phyloP scores from a whole-genome alignment of 768 basidiomycete genomes.

The Leccinum rimulosum region DNA sequence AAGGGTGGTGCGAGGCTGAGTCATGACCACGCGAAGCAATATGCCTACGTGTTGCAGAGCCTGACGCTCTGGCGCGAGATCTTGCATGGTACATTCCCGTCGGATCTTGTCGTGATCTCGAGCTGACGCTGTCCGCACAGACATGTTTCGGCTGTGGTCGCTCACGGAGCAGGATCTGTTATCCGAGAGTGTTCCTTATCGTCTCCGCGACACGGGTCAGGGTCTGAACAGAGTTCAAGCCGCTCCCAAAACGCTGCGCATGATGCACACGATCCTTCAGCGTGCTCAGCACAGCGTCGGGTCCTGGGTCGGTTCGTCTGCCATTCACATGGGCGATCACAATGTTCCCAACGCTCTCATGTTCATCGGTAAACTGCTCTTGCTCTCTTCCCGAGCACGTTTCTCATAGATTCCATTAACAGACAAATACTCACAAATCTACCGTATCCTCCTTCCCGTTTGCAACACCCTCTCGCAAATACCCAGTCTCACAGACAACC shows the following conservation, averaged over 20 bases:
- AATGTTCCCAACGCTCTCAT: constrained; percentile 62
- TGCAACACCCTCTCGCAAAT: constrained; percentile 80
- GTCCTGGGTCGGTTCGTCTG: constrained; percentile 81
- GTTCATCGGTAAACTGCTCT: constrained; percentile 59
- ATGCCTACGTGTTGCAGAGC: constrained; percentile 82
- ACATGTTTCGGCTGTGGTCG: constrained; percentile 88
- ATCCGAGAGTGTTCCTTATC: constrained; percentile 71
- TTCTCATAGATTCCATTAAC: not conserved
- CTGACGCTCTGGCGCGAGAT: constrained; percentile 87
- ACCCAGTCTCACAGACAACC: constrained; percentile 60
- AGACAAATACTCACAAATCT: constrained; percentile 91
- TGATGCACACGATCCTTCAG: constrained; percentile 86
- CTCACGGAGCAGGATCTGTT: constrained; percentile 79
- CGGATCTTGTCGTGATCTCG: not conserved
- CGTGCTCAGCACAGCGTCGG: constrained; percentile 81
- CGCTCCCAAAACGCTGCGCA: constrained; percentile 83
- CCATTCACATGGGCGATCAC: constrained; percentile 88
- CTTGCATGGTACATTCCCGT: constrained; percentile 57
- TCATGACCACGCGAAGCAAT: constrained; percentile 84
- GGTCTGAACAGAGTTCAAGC: constrained; percentile 89
- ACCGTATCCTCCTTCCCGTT: constrained; percentile 84
- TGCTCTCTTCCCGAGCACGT: not conserved
- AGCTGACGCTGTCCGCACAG: constrained; percentile 35
- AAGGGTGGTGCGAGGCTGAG: constrained; percentile 77
- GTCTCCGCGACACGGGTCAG: constrained; percentile 85